Base-by-base conservation (phyloP, 495 filamentous ascomycete genomes). In the Podospora sp. region DNA sequence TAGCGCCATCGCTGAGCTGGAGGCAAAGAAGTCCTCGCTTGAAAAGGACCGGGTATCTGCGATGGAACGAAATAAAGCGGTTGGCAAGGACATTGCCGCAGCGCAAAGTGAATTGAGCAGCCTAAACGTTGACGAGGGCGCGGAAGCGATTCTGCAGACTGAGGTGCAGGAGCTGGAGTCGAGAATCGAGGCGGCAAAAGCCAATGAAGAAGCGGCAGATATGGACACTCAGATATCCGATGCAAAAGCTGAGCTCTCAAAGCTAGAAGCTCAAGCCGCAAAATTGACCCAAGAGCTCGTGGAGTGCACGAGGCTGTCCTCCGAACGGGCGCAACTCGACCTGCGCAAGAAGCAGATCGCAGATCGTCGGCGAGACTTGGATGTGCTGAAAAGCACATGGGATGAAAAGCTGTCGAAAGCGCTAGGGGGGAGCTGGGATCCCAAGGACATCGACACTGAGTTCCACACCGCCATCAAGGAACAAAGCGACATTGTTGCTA, bases 91-190 rank as follows among this genome's bases (percentile, higher is more conserved):
- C 60, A 85, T 88, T 11, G 74, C 76, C 11, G 72, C 71, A 5
- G 83, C 91, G 14, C 91, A 94, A 69, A 79, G 76, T 36, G 88
- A 90, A 16, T 78, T 95, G 9, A 84, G 88, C 69, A 80, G 77
- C 8, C 87, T 98, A 60, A 85, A 90, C 16, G 83, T 93, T 51
- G 94, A 97, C 69, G 94, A 97, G 79, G 94, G 92, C 14, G 84
- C 86, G 26, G 90, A 91, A 72, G 89, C 90, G 33, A 81, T 89
- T 4, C 82, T 96, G 14, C 89, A 93, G 65, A 85, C 89, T 4
- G 89, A 89, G 50, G 81, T 90, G 46, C 85, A 88, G 61, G 92
- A 96, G 27, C 82, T 90, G 5, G 86, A 88, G 68, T 79, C 83
- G 4, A 84, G 78, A 53, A 83, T 97, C 7, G 79, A 82, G 59